phyloP scores from a whole-genome alignment of 2,329 filamentous ascomycete genomes.

The Emmonsiellopsis sp. region DNA sequence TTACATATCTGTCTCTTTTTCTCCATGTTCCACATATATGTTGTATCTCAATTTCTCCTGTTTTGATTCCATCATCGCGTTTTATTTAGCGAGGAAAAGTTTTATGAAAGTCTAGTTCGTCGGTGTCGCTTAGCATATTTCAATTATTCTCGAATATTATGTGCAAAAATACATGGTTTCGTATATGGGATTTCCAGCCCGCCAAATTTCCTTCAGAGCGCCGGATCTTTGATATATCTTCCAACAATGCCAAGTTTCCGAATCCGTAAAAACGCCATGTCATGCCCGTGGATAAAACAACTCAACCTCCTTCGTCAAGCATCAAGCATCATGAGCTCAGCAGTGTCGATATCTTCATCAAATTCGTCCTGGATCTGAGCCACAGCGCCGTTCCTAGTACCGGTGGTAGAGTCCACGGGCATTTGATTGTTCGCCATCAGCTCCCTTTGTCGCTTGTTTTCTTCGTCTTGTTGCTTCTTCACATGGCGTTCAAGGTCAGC shows the following conservation, averaged over 20 bases:
- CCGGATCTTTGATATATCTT: not conserved
- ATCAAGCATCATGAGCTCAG: constrained; percentile 6
- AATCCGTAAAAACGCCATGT: no score
- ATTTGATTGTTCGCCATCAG: constrained; percentile 20
- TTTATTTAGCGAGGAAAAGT: constrained; percentile 2
- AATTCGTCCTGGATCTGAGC: constrained; percentile 24
- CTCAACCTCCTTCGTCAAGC: not conserved
- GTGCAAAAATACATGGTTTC: not conserved
- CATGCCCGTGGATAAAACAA: no score
- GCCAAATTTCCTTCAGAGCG: not conserved
- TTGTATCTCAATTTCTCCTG: not conserved
- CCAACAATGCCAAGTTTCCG: not conserved
- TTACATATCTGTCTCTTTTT: not conserved
- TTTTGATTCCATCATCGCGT: not conserved
- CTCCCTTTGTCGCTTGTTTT: constrained; percentile 59
- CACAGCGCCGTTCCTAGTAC: constrained; percentile 13
- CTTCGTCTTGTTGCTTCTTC: constrained; percentile 59
- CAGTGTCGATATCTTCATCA: constrained; percentile 21
- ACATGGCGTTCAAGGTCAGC: constrained; percentile 64
- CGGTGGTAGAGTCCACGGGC: constrained; percentile 10
- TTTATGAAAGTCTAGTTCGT: not conserved
- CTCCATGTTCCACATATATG: not conserved
- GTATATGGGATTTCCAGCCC: not conserved
- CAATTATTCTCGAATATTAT: not conserved
- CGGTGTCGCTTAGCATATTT: constrained; percentile 3